Evolutionary conservation across 345 rosid species (phyloP).

Genomic region (Physaria fendleri): DNA sequence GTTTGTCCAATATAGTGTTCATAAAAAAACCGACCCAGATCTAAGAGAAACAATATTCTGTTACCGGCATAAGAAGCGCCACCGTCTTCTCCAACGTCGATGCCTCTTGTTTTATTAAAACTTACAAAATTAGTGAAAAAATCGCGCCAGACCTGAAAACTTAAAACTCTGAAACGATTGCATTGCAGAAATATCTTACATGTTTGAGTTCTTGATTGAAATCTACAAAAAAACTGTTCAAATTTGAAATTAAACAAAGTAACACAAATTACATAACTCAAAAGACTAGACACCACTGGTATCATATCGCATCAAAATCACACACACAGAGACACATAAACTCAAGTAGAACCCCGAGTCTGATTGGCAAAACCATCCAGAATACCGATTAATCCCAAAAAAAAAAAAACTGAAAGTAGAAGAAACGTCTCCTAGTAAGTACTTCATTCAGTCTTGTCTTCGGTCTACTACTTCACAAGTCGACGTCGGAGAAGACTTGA

Average conservation of each 20-base stretch:
- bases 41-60: too few relatives aligned
- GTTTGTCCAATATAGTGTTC: too few relatives aligned
- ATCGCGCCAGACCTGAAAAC: background rate
- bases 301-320: slow-evolving; percentile 5
- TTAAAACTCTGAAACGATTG: background rate
- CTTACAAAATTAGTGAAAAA: background rate
- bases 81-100: slow-evolving; percentile 4
- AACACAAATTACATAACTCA: slow-evolving; percentile 4
- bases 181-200: background rate
- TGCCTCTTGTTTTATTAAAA: background rate
- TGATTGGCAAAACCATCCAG: too few relatives aligned
- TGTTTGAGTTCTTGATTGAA: background rate
- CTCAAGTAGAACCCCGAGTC: too few relatives aligned
- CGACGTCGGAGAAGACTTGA: slow-evolving; percentile 12
- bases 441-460: slow-evolving; percentile 13
- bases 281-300: slow-evolving; percentile 6
- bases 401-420: background rate
- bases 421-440: slow-evolving; percentile 7
- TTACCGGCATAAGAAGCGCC: slow-evolving; percentile 21
- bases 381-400: too few relatives aligned
- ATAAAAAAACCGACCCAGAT: too few relatives aligned
- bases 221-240: background rate
- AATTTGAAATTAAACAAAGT: background rate
- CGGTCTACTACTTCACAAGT: slow-evolving; percentile 1
- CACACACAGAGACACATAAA: slow-evolving; percentile 8